phyloP scores from a whole-genome alignment of 148 eudicot species.

The Nepenthes mirabilis region DNA sequence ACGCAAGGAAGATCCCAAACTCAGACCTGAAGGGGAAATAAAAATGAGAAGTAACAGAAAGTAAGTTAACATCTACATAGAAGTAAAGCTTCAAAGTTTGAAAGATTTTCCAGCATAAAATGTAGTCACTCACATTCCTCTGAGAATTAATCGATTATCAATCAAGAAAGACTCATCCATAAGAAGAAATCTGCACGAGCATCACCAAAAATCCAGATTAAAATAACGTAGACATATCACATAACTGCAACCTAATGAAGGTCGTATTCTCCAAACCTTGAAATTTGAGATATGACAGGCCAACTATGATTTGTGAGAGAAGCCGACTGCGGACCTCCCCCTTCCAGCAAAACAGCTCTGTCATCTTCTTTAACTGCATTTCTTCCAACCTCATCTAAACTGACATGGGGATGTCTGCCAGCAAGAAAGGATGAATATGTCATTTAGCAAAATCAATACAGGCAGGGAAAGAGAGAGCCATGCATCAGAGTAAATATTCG shows the following conservation, averaged over 20 bases:
- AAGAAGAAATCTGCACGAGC: constrained; percentile 37
- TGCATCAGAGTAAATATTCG: too few relatives aligned
- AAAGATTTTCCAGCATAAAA: background rate
- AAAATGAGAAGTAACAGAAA: constrained; percentile 1
- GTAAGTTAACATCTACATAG: constrained; percentile 3
- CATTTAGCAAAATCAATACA: background rate
- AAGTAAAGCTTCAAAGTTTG: constrained; percentile 2
- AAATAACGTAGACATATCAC: constrained; percentile 1
- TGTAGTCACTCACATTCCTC: constrained; percentile 63
- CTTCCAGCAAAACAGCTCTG: constrained; percentile 55
- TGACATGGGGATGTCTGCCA: constrained; percentile 58
- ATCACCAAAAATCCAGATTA: background rate
- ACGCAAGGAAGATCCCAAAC: constrained; percentile 58
- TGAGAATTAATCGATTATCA: constrained; percentile 56
- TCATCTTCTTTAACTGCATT: constrained; percentile 62
- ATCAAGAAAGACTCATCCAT: constrained; percentile 81
- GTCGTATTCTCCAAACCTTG: constrained; percentile 32
- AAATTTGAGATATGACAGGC: constrained; percentile 35
- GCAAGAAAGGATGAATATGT: background rate
- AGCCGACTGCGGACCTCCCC: constrained; percentile 42
- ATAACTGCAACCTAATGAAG: background rate
- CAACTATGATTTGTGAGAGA: constrained; percentile 42
- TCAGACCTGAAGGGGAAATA: constrained; percentile 45
- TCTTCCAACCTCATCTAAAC: constrained; percentile 46
- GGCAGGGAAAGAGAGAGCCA: background rate